phyloP scores from a whole-genome alignment of 2,329 filamentous ascomycete genomes.

The Ophiosphaerella korrae region DNA sequence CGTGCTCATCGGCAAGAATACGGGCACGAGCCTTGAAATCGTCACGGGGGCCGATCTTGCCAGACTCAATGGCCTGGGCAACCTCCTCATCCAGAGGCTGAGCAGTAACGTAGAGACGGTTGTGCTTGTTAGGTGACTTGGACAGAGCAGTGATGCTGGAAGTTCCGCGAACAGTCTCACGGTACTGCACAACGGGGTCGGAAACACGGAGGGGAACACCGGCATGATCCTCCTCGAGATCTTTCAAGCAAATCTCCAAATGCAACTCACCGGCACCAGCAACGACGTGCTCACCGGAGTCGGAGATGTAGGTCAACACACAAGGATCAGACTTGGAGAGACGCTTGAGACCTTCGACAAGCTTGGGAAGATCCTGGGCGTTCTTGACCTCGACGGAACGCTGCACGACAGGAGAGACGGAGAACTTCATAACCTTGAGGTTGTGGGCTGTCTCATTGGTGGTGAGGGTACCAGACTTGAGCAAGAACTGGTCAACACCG shows the following conservation, averaged over 20 bases:
- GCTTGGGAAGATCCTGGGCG: constrained; percentile 98
- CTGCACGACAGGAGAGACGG: constrained; percentile 97
- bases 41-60: constrained; percentile 93
- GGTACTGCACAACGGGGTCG: constrained; percentile 97
- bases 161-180: constrained; percentile 85
- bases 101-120: constrained; percentile 97
- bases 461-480: constrained; percentile 99
- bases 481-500: constrained; percentile 99
- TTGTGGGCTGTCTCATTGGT: constrained; percentile 98
- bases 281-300: constrained; percentile 98
- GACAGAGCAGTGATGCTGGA: constrained; percentile 97
- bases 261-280: constrained; percentile 99
- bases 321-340: constrained; percentile 99
- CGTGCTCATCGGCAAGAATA: constrained; percentile 93
- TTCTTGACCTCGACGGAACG: constrained; percentile 99
- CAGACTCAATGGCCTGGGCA: constrained; percentile 82
- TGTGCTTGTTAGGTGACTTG: constrained; percentile 99
- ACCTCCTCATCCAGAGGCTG: constrained; percentile 92
- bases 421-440: constrained; percentile 99
- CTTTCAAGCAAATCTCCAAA: constrained; percentile 99
- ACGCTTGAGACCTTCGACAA: constrained; percentile 99
- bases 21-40: constrained; percentile 99
- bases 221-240: constrained; percentile 99
- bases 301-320: constrained; percentile 85
- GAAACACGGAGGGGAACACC: constrained; percentile 97